Evolutionary conservation across 305 asterid species (phyloP), one percentile per base, ranked within the genome.

Genomic region (Withania somnifera): DNA sequence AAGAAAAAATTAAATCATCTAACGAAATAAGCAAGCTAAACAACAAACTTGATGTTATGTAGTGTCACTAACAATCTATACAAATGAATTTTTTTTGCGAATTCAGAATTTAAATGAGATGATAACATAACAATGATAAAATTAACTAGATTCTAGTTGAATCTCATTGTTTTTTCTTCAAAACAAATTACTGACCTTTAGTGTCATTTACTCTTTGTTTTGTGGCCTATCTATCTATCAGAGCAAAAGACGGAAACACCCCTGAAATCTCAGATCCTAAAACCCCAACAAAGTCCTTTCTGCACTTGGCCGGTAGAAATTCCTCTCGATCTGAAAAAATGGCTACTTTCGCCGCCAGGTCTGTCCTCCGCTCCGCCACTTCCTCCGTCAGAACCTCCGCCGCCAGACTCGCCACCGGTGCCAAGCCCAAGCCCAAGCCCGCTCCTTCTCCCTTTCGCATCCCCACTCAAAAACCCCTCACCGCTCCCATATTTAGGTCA

Each of bases 401-500:
- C 79, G 78, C 93, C 19, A 86, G 91, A 80, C 14, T 88, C 13
- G 80, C 92, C 32, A 56, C 87, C 30, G 92, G 90, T 22, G 86
- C 85, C 45, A 95, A 94, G 84, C 88, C 96, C 45, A 95, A 94
- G 84, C 88, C 96, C 47, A 84, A 79, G 68, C 38, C 91, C 11
- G 63, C 92, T 77, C 68, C 89, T 19, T 89, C 97, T 68, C 91
- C 94, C 6, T 92, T 94, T 78, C 91, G 98, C 84, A 52, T 86
- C 87, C 82, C 98, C 77, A 77, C 94, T 63, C 96, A 91, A 53
- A 91, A 87, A 19, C 90, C 98, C 38, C 94, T 88, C 52, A 81
- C 97, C 13, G 89, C 93, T 80, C 97, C 97, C 85, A 82, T 94
- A 86, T 92, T 94, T 89, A 90, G 97, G 99, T 95, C 47, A 63